Evolutionary conservation across 306 rosid genomes (phyloP).

Genomic region (Sicyos edulis): DNA sequence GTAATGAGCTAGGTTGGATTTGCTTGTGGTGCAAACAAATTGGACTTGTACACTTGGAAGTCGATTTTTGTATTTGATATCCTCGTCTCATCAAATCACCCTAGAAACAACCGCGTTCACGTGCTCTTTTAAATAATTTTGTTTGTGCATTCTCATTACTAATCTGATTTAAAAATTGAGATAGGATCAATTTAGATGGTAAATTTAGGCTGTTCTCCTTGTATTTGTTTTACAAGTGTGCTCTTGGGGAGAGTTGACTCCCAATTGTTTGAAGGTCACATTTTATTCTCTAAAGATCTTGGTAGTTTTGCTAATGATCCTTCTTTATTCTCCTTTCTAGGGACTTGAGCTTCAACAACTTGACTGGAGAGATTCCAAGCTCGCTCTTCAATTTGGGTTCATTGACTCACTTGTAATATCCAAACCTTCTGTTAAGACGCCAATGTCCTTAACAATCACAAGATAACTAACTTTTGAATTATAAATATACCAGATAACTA

Average conservation of each 20-base stretch:
- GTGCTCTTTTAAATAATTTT: neutral
- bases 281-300: too few species aligned
- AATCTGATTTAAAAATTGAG: neutral
- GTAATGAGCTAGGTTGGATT: slow-evolving; percentile 1
- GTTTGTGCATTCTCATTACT: neutral
- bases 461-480: too few species aligned
- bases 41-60: neutral
- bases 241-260: too few species aligned
- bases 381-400: slow-evolving; percentile 59
- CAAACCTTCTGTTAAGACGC: neutral
- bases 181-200: neutral
- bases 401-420: slow-evolving; percentile 51
- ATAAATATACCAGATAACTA: too few species aligned
- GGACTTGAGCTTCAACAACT: slow-evolving; percentile 86
- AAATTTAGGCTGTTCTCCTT: neutral
- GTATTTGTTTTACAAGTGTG: too few species aligned
- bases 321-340: slow-evolving; percentile 29
- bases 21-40: slow-evolving; percentile 1
- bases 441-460: too few species aligned
- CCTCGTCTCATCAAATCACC: neutral
- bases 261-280: too few species aligned
- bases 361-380: slow-evolving; percentile 47
- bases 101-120: neutral
- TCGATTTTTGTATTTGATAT: neutral
- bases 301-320: neutral